Conservation (phyloP, 148 eudicot genomes). For the Fagopyrum homotropicum region DNA sequence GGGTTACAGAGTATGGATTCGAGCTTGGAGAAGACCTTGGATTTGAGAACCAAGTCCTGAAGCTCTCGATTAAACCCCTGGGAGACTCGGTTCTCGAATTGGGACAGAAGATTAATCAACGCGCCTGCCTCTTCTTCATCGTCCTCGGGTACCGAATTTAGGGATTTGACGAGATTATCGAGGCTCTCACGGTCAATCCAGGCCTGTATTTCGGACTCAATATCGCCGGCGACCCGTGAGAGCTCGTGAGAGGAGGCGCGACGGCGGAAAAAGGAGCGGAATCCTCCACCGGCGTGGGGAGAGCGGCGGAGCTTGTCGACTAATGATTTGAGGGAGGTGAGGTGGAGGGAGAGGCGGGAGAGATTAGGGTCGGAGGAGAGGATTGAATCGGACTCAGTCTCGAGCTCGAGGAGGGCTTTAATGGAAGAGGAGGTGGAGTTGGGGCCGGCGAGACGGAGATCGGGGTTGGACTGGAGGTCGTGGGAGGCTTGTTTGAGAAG, state of each 20-base stretch:
- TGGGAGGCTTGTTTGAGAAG: slow-evolving; percentile 62
- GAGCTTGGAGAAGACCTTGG: slow-evolving; percentile 33
- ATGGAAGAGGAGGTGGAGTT: slow-evolving; percentile 50
- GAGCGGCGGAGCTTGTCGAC: slow-evolving; percentile 32
- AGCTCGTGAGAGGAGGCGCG: slow-evolving; percentile 53
- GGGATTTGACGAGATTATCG: slow-evolving; percentile 30
- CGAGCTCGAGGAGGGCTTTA: slow-evolving; percentile 68
- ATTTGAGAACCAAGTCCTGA: slow-evolving; percentile 56
- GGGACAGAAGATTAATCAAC: slow-evolving; percentile 22
- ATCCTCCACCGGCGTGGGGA: slow-evolving; percentile 36
- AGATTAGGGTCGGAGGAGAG: slow-evolving; percentile 55
- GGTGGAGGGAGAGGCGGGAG: slow-evolving; percentile 51
- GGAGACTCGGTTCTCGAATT: slow-evolving; percentile 31
- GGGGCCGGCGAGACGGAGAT: slow-evolving; percentile 29
- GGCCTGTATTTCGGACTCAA: slow-evolving; percentile 66
- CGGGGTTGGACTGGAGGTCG: slow-evolving; percentile 46
- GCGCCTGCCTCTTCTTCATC: slow-evolving; percentile 19
- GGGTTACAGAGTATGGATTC: slow-evolving; percentile 38
- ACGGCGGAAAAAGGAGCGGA: slow-evolving; percentile 46
- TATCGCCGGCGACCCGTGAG: slow-evolving; percentile 50
- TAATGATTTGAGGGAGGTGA: slow-evolving; percentile 44
- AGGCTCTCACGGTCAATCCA: slow-evolving; percentile 78
- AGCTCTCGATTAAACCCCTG: slow-evolving; percentile 60
- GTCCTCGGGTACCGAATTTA: slow-evolving; percentile 13
- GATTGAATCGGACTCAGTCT: slow-evolving; percentile 48